These are phyloP conservation scores for Daldinia grandis DNA, from an alignment of 495 filamentous ascomycete species.

Conservation along the genomic window DNA sequence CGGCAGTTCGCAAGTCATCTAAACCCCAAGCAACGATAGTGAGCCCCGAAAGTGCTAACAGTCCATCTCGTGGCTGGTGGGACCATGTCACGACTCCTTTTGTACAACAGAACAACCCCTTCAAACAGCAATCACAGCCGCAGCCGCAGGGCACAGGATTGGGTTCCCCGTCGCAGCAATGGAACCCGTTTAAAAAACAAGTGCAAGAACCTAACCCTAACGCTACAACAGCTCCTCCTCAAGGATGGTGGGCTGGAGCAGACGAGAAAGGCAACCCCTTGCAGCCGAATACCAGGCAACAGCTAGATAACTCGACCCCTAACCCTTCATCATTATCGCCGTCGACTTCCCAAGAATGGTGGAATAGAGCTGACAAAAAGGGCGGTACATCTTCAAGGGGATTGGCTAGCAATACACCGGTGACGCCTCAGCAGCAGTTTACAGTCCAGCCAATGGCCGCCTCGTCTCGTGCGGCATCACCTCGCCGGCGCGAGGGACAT, in stretches of 20 bases:
- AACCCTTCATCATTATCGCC: neutral
- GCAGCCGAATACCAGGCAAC: constrained; percentile 4
- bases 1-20: constrained; percentile 45
- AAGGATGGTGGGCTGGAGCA: constrained; percentile 49
- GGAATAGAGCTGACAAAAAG: constrained; percentile 48
- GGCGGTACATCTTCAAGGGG: constrained; percentile 31
- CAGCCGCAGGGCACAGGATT: constrained; percentile 25
- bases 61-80: constrained; percentile 85
- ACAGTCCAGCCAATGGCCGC: constrained; percentile 16
- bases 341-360: constrained; percentile 46
- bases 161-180: constrained; percentile 28
- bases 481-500: constrained; percentile 35
- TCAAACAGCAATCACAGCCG: constrained; percentile 38
- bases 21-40: constrained; percentile 39
- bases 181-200: constrained; percentile 30
- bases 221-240: constrained; percentile 8
- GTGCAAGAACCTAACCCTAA: constrained; percentile 9
- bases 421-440: constrained; percentile 22
- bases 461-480: constrained; percentile 19
- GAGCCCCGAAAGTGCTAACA: constrained; percentile 55
- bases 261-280: constrained; percentile 46
- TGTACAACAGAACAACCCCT: constrained; percentile 49
- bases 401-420: constrained; percentile 26
- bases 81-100: constrained; percentile 84
- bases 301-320: constrained; percentile 1